Percentiles rank a stretch among this genome's conserved stretches.
Conservation (phyloP, 1,139 yeast species). For the Hanseniaspora uvarum region DNA sequence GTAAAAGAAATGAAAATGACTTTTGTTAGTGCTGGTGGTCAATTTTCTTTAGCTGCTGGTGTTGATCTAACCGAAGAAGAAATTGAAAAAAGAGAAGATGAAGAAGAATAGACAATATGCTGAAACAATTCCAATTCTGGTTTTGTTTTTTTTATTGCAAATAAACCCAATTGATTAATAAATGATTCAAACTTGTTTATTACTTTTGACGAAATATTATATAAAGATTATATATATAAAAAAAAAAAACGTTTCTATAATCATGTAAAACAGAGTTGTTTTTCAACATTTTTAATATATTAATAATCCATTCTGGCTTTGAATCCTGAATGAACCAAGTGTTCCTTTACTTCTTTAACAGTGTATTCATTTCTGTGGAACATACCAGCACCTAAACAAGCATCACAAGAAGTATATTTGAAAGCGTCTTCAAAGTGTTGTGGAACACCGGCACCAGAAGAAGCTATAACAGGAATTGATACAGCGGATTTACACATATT, state of each 20-base stretch:
- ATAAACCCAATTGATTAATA: no score
- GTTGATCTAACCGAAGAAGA: conserved; percentile 53
- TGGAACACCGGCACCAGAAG: conserved; percentile 94
- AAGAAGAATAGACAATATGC: conserved; percentile 15
- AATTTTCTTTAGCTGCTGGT: conserved; percentile 83
- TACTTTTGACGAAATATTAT: not conserved
- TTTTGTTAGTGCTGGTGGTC: conserved; percentile 85
- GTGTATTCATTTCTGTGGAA: conserved; percentile 90
- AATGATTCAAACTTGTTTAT: no score
- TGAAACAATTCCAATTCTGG: no score
- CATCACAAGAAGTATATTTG: conserved; percentile 71
- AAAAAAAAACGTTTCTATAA: not conserved
- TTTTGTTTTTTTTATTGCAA: no score
- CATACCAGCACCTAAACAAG: conserved; percentile 97
- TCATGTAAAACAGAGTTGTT: no score
- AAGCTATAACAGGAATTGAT: conserved; percentile 85
- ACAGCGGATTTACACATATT: conserved; percentile 67
- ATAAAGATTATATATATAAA: not conserved
- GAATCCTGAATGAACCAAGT: conserved; percentile 43
- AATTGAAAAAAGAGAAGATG: conserved; percentile 49
- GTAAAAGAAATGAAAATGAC: conserved; percentile 65
- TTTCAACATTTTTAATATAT: not conserved
- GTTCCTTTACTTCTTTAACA: conserved; percentile 69
- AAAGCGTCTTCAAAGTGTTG: conserved; percentile 82
- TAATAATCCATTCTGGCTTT: conserved; percentile 39